These are phyloP conservation scores for Russula foetens DNA, from an alignment of 768 basidiomycete genomes.

Conservation along the genomic window DNA sequence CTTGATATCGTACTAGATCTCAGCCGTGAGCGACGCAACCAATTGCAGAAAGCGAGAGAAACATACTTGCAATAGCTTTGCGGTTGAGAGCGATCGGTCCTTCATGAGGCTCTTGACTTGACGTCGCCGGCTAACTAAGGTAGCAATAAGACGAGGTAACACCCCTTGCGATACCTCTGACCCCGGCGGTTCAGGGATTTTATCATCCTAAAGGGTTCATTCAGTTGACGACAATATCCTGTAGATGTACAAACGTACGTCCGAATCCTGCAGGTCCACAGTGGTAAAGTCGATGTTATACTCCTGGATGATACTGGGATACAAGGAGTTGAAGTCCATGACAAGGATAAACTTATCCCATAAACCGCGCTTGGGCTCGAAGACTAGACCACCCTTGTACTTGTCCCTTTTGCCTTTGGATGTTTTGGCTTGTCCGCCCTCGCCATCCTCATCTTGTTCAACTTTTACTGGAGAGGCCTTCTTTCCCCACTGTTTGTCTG, in stretches of 20 bases:
- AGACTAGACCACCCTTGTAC: conserved; percentile 97
- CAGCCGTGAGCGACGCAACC: background rate
- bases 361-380: conserved; percentile 90
- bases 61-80: conserved; percentile 75
- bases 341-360: conserved; percentile 97
- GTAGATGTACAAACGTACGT: conserved; percentile 29
- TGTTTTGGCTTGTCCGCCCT: conserved; percentile 35
- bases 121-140: conserved; percentile 81
- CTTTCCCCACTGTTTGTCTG: conserved; percentile 88
- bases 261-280: conserved; percentile 60
- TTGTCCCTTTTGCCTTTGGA: conserved; percentile 78
- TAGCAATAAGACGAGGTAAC: conserved; percentile 96
- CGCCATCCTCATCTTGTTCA: conserved; percentile 45
- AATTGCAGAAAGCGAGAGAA: background rate
- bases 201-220: conserved; percentile 55
- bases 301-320: conserved; percentile 99
- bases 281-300: conserved; percentile 99
- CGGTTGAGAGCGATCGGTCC: conserved; percentile 59
- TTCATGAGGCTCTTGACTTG: conserved; percentile 96
- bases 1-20: conserved; percentile 83
- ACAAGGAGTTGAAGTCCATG: conserved; percentile 99
- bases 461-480: conserved; percentile 50
- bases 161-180: conserved; percentile 72
- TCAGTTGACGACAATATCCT: background rate
- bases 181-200: conserved; percentile 82